Evolutionary conservation across 768 basidiomycete species (phyloP), one percentile per base, ranked within the genome.

Genomic region (Mycena chlorophos): DNA sequence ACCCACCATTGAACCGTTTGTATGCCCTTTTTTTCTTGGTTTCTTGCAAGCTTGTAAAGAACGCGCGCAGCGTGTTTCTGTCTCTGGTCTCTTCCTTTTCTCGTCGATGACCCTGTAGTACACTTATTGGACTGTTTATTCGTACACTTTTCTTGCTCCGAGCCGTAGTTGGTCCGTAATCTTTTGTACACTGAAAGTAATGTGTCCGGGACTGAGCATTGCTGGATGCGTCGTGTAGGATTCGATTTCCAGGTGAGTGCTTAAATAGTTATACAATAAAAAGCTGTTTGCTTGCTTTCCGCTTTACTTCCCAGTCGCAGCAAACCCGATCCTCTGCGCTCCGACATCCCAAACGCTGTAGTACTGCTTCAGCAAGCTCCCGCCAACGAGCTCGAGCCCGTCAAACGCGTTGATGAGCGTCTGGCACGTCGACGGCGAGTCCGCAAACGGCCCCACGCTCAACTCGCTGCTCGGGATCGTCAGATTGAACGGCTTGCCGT

Each of bases 341-440:
- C 50, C 50, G 20, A 51, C 34, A 25, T 51, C 49, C 55, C 55
- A 56, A 27, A 51, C 55, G 27, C 57, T 58, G 49, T 82, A 84
- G 58, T 80, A 83, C 59, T 84, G 82, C 71, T 85, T 83, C 57
- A 84, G 66, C 54, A 83, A 60, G 61, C 80, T 81, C 8, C 77
- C 82, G 12, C 82, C 82, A 29, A 84, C 75, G 31, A 84, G 65
- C 40, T 75, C 72, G 49, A 79, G 69, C 3, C 76, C 77, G 63
- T 83, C 80, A 58, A 77, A 76, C n/a, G 81, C 78, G 57, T 83
- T 84, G 71, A 83, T 81, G 28, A 84, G 71, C 12, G 81, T 83
- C 66, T 83, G 82, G 66, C 82, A 84, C 23, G 73, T 66, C 19
- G 70, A 63, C 6, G 81, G 69, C 56, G 82, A 67, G 63, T 71